Evolutionary conservation across 345 rosid species (phyloP), one percentile per base, ranked within the genome.

Genomic region (Hibiscus syriacus): DNA sequence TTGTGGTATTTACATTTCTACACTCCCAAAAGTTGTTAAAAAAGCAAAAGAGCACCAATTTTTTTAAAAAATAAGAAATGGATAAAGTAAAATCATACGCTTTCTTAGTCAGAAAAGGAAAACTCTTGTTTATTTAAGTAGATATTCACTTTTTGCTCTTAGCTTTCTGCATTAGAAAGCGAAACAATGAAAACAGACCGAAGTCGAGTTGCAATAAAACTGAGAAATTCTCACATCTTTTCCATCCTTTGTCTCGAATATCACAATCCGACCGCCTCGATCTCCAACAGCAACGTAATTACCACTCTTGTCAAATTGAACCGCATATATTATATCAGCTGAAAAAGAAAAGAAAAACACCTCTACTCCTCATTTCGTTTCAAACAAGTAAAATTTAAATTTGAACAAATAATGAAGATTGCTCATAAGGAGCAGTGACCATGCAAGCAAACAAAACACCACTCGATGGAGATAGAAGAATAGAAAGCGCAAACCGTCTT

Each of bases 231-330:
- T 78, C 64, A 81, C 85, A 53, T 68, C 30, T 72, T 79, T 71
- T 23, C 69, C 77, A 62, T 72, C 72, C 46, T 69, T 75, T 41
- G 83, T 72, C 66, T 83, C 78, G 30, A 87, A 87, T 27, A 87
- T 74, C 1, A 85, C 78, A 50, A 87, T 74, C 65, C 90, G 90
- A 50, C 90, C 92, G 41, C 90, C 87, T 10, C 73, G 79, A 65
- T 87, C 88, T 67, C 90, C 90, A 59, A 78, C 87, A 6, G 86
- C 90, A 3, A 87, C 81, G 79, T 80, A 74, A 73, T 80, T 80
- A 10, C 92, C 92, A 13, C 48, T 82, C 76, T 73, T 83, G 46
- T 87, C 82, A 53, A 83, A 83, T 69, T 80, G 85, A 64, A 87
- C 67, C 2, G 92, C 75, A 5, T 86, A 80, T 12, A 87, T 68